Evolutionary conservation across 805 yeast genomes (phyloP).

Genomic region (Zygosaccharomyces bailii): DNA sequence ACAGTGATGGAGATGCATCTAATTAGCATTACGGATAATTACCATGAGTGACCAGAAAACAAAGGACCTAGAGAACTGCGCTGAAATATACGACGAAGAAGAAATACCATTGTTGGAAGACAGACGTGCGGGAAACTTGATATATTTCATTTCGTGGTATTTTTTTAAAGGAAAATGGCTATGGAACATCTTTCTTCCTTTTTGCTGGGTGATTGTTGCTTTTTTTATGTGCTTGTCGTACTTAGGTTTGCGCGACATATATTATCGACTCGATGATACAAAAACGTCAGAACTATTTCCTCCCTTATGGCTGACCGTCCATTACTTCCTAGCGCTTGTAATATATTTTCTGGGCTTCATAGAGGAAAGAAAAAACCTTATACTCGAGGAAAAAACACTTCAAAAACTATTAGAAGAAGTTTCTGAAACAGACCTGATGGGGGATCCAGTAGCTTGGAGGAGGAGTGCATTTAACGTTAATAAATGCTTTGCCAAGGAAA

Average conservation of each 20-base stretch:
- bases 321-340: background rate
- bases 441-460: background rate
- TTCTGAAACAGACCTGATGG: background rate
- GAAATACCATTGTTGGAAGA: slow-evolving; percentile 1
- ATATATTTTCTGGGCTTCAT: background rate
- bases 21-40: background rate
- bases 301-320: background rate
- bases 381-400: background rate
- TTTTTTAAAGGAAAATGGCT: background rate
- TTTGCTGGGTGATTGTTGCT: background rate
- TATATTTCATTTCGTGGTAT: slow-evolving; percentile 1
- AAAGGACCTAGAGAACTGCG: background rate
- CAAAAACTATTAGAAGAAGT: slow-evolving; percentile 2
- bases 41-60: background rate
- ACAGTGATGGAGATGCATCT: background rate
- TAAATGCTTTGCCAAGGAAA: background rate
- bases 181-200: background rate
- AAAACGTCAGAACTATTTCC: background rate
- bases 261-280: background rate
- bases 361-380: background rate
- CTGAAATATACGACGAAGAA: background rate
- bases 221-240: background rate
- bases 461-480: background rate
- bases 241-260: background rate
- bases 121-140: background rate